These are phyloP conservation scores for Podila clonocystis DNA, from an alignment of 192 early-diverging fungal genomes.

Conservation along the genomic window DNA sequence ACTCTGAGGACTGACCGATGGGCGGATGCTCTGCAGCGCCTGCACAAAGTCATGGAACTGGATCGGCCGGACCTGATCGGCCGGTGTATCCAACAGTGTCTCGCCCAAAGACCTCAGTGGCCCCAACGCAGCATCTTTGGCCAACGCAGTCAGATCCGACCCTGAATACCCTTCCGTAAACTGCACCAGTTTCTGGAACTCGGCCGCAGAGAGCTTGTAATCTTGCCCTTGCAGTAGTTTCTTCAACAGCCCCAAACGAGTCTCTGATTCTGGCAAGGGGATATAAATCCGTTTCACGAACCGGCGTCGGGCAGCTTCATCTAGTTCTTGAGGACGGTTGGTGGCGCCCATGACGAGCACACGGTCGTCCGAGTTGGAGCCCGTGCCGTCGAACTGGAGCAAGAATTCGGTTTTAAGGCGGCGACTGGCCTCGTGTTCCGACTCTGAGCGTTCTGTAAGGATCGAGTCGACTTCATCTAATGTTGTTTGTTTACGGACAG, in stretches of 20 bases:
- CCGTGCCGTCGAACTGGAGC: constrained; percentile 77
- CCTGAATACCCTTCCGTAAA: constrained; percentile 83
- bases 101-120: constrained; percentile 78
- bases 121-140: constrained; percentile 74
- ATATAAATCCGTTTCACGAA: constrained; percentile 79
- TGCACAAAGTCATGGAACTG: constrained; percentile 76
- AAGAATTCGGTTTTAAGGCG: constrained; percentile 93
- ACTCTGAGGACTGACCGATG: constrained; percentile 82
- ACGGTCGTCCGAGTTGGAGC: constrained; percentile 61
- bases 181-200: constrained; percentile 67
- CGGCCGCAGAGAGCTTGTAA: constrained; percentile 60
- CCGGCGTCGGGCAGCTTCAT: constrained; percentile 88
- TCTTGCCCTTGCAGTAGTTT: constrained; percentile 67
- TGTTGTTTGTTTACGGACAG: not conserved
- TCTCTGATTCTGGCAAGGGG: constrained; percentile 78
- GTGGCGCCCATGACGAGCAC: constrained; percentile 94
- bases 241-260: constrained; percentile 65
- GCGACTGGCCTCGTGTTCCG: constrained; percentile 84
- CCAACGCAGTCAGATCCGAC: constrained; percentile 83
- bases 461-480: constrained; percentile 80
- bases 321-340: constrained; percentile 89
- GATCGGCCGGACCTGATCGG: constrained; percentile 73
- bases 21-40: constrained; percentile 73
- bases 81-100: constrained; percentile 54
- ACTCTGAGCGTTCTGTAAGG: constrained; percentile 83